phyloP scores from a whole-genome alignment of 129 eudicot species.

The Sambucus nigra region DNA sequence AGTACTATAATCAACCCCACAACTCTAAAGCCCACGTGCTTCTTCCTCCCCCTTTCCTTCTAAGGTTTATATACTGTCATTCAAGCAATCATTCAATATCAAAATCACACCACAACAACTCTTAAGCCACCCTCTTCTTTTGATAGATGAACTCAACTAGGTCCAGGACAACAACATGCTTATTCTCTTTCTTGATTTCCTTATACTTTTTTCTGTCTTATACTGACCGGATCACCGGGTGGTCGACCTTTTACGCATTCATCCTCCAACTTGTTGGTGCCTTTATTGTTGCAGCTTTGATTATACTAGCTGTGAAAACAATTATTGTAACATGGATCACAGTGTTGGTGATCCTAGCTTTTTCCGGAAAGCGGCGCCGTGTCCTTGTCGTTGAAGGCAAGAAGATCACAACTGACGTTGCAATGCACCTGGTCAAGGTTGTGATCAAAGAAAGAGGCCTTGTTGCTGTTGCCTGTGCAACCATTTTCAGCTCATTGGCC shows the following conservation, averaged over 20 bases:
- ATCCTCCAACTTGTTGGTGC: slow-evolving; percentile 18
- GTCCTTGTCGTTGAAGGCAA: slow-evolving; percentile 56
- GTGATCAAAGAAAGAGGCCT: slow-evolving; percentile 34
- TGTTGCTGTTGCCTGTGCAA: slow-evolving; percentile 46
- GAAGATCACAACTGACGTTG: slow-evolving; percentile 59
- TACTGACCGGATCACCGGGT: slow-evolving; percentile 10
- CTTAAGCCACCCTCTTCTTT: no score
- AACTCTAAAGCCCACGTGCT: not conserved
- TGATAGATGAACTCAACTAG: slow-evolving; percentile 14
- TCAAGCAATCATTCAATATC: no score
- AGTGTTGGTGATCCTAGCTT: slow-evolving; percentile 64
- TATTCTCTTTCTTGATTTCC: slow-evolving; percentile 28
- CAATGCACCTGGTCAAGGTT: slow-evolving; percentile 37
- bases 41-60: not conserved
- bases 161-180: slow-evolving; percentile 21
- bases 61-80: no score
- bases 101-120: no score
- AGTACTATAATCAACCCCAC: no score
- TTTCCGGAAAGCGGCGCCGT: slow-evolving; percentile 65
- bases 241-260: slow-evolving; percentile 10
- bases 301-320: slow-evolving; percentile 55
- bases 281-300: slow-evolving; percentile 20
- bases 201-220: slow-evolving; percentile 22
- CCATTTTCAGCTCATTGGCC: slow-evolving; percentile 33
- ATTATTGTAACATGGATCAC: slow-evolving; percentile 74